Evolutionary conservation across 169 alveolate species (phyloP).

Genomic region (Eimeria acervulina): DNA sequence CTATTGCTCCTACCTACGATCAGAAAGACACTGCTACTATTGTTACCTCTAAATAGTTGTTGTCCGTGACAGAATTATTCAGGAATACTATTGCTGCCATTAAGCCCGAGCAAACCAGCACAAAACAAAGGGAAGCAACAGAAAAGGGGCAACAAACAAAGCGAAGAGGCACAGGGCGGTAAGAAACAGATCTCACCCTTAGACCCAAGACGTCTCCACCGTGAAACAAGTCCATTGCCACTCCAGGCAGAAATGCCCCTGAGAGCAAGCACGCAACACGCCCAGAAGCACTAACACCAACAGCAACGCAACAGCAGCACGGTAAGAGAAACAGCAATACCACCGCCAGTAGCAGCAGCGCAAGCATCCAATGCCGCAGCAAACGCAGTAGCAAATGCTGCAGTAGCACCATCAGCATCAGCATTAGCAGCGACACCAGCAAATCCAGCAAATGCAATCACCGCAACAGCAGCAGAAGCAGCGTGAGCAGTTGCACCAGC

Average conservation of each 20-base stretch:
- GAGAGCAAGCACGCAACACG: not conserved
- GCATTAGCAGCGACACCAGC: not conserved
- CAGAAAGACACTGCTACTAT: not conserved
- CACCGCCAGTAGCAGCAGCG: not conserved
- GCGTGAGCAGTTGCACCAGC: not conserved
- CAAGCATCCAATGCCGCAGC: not conserved
- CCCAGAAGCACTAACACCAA: not conserved
- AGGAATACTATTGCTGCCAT: not conserved
- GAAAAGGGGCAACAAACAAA: not conserved
- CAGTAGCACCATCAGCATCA: not conserved
- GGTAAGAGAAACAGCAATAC: not conserved
- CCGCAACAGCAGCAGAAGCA: slow-evolving; percentile 11
- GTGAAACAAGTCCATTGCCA: slow-evolving; percentile 61
- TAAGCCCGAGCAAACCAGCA: not conserved
- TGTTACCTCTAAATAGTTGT: not conserved
- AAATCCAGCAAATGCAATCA: not conserved
- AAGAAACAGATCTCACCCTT: not conserved
- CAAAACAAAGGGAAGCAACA: not conserved
- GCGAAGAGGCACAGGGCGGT: not conserved
- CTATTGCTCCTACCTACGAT: not conserved
- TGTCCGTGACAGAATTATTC: not conserved
- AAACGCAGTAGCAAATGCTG: not conserved
- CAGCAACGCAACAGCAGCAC: not conserved
- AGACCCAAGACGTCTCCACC: slow-evolving; percentile 77
- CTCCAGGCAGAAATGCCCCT: slow-evolving; percentile 83